Evolutionary conservation across 345 rosid species (phyloP).

Genomic region (Populus simonii): DNA sequence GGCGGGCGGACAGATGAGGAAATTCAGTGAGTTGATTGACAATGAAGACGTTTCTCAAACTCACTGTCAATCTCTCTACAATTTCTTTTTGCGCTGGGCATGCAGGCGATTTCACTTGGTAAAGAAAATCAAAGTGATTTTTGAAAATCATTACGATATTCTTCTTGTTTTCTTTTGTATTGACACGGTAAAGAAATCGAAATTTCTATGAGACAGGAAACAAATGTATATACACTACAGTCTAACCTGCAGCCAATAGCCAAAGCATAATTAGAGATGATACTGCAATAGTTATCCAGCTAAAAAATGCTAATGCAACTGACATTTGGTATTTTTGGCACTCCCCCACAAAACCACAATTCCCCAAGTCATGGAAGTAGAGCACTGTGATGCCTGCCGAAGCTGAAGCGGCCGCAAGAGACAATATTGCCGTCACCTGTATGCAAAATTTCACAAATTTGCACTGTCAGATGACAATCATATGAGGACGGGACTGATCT

Average conservation of each 20-base stretch:
- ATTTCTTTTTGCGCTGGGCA: neutral
- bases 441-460: constrained; percentile 7
- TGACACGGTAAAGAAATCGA: constrained; percentile 13
- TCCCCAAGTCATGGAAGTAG: constrained; percentile 53
- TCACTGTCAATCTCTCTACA: neutral
- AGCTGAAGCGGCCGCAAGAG: constrained; percentile 75
- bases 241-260: constrained; percentile 58
- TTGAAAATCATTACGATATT: neutral
- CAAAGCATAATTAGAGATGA: constrained; percentile 81
- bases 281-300: constrained; percentile 57
- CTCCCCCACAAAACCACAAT: constrained; percentile 42
- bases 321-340: constrained; percentile 63
- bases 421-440: constrained; percentile 63
- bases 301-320: constrained; percentile 68
- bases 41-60: neutral
- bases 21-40: neutral
- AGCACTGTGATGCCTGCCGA: constrained; percentile 59
- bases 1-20: neutral
- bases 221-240: neutral
- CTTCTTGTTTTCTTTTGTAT: constrained; percentile 16
- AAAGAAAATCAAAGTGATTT: neutral
- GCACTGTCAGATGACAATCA: neutral
- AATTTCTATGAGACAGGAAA: constrained; percentile 5
- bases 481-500: neutral
- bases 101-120: neutral